Conservation (phyloP, 345 rosid species). For the Euphorbia peplus region DNA sequence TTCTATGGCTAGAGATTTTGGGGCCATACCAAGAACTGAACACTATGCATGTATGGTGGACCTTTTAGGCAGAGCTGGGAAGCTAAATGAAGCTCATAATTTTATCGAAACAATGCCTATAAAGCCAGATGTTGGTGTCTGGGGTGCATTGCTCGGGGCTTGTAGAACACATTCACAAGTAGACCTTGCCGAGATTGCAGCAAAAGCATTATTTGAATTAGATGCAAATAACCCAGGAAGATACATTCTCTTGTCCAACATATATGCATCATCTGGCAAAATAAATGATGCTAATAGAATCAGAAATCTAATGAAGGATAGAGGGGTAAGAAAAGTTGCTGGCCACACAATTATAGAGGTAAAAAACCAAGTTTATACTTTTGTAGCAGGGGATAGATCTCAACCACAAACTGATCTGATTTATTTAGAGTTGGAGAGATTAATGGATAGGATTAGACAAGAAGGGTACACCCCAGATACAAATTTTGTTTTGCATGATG, state of each 20-base stretch:
- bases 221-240: slow-evolving; percentile 51
- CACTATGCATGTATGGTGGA: slow-evolving; percentile 57
- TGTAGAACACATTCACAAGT: slow-evolving; percentile 45
- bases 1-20: slow-evolving; percentile 41
- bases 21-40: slow-evolving; percentile 35
- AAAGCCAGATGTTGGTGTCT: slow-evolving; percentile 39
- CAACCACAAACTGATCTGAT: slow-evolving; percentile 14
- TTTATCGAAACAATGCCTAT: slow-evolving; percentile 47
- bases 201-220: slow-evolving; percentile 41
- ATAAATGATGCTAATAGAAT: slow-evolving; percentile 48
- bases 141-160: slow-evolving; percentile 55
- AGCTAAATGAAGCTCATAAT: slow-evolving; percentile 34
- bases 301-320: slow-evolving; percentile 44
- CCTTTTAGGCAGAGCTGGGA: slow-evolving; percentile 48
- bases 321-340: slow-evolving; percentile 42
- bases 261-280: slow-evolving; percentile 51
- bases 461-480: slow-evolving; percentile 17
- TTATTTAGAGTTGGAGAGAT: slow-evolving; percentile 10
- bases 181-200: slow-evolving; percentile 49
- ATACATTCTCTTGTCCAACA: slow-evolving; percentile 55
- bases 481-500: slow-evolving; percentile 15
- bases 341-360: slow-evolving; percentile 34
- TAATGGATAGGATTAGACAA: slow-evolving; percentile 19
- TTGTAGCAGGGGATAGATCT: slow-evolving; percentile 12
- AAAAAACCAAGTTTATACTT: slow-evolving; percentile 3